phyloP scores from a whole-genome alignment of 768 basidiomycete genomes.

The Mycena epipterygia region DNA sequence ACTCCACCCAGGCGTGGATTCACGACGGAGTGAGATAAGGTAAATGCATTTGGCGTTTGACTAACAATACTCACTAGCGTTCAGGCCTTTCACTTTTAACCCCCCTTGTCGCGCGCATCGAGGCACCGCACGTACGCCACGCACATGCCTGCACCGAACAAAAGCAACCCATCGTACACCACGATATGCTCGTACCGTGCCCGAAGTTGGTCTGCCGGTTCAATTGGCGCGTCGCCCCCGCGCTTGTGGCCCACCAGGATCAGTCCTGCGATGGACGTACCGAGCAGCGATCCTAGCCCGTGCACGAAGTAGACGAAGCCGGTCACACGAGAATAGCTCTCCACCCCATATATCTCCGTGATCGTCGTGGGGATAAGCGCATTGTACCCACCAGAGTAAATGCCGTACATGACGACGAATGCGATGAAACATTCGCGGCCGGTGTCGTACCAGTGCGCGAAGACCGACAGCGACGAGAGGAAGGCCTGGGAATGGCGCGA shows the following conservation, averaged over 20 bases:
- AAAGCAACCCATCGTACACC: too few relatives aligned
- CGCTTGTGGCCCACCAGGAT: conserved; percentile 50
- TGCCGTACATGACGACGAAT: conserved; percentile 56
- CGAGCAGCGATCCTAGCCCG: too few relatives aligned
- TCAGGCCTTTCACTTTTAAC: conserved; percentile 57
- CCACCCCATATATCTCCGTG: conserved; percentile 57
- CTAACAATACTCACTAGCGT: too few relatives aligned
- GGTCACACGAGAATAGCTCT: conserved; percentile 58
- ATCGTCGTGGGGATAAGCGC: too few relatives aligned
- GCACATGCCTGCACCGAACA: too few relatives aligned
- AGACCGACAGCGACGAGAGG: conserved; percentile 54
- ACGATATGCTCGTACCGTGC: conserved; percentile 50
- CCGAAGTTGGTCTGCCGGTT: conserved; percentile 36
- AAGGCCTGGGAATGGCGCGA: conserved; percentile 50
- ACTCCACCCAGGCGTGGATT: too few relatives aligned
- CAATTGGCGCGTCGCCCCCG: conserved; percentile 36
- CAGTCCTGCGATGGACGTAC: too few relatives aligned
- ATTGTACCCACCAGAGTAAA: too few relatives aligned
- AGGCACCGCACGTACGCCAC: too few relatives aligned
- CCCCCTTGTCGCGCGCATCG: too few relatives aligned
- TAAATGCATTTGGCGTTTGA: too few relatives aligned
- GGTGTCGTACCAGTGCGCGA: conserved; percentile 58
- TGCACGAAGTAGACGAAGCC: conserved; percentile 57
- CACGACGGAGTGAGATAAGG: too few relatives aligned
- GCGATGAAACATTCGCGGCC: conserved; percentile 52